Evolutionary conservation across 2,329 filamentous ascomycete species (phyloP), one percentile per base, ranked within the genome.

Genomic region (Chaetomium globosum): DNA sequence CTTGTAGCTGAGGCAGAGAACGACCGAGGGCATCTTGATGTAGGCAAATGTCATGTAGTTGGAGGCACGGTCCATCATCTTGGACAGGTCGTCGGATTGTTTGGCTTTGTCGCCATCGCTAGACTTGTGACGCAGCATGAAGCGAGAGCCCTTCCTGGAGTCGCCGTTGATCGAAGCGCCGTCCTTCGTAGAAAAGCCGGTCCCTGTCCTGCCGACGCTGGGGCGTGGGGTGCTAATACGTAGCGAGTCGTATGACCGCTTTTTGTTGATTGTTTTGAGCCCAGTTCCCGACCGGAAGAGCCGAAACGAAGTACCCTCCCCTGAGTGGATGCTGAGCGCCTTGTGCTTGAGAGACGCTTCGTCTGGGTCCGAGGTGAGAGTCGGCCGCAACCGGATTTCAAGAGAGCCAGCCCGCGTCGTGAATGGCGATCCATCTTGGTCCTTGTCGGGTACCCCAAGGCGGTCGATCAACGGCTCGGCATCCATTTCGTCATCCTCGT

Each of bases 1-100:
- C 77, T 98, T 97, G 83, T 97, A 97, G 74, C 91, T 96, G 31
- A 99, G 83, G 75, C 95, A 99, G 39, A 99, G 86, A 2, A 98
- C 93, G 71, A 99, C 94, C 64, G 92, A 95, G 2, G 93, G 92
- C 74, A 99, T 92, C 77, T 93, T 95, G 77, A 99, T 93, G 77
- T 96, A 93, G 2, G 94, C 90, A 67, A 99, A 89, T 0, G 95
- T 97, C 93, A 97, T 97, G 80, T 96, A 99, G 75, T 93, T 96
- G 65, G 92, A 97, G 3, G 95, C 95, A 33, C 95, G 89, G 61
- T 87, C 88, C 78, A 99, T 94, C 95, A 99, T 99, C 80, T 96
- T 92, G 12, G 92, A 95, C 51, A 99, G 82, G 74, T 99, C 96
- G 74, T 99, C 95, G 0, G 89, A 90, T 5, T 87, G 84, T 63